Evolutionary conservation across 139 green algal genomes (phyloP).

Genomic region (Closterium sp.): DNA sequence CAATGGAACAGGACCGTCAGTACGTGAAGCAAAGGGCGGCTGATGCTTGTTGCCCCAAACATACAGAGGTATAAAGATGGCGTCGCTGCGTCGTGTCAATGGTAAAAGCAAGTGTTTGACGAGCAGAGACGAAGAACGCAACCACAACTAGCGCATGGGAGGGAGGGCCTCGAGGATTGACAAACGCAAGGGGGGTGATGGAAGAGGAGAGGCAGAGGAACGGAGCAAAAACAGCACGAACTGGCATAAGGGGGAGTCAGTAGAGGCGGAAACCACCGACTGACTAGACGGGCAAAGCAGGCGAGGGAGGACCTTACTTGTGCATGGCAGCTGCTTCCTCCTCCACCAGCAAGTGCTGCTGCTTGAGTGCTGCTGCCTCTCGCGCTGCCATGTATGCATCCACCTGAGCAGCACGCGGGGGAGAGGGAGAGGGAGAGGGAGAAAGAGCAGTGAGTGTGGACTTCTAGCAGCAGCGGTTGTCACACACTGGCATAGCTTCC

Average conservation of each 20-base stretch:
- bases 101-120: neutral
- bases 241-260: neutral
- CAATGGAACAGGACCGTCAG: neutral
- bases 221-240: neutral
- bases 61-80: too few species aligned
- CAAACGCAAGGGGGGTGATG: neutral
- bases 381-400: neutral
- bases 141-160: neutral
- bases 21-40: neutral
- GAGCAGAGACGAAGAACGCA: neutral
- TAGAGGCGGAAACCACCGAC: neutral
- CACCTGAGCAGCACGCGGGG: neutral
- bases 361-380: neutral
- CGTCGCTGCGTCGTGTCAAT: too few species aligned
- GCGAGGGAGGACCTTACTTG: neutral
- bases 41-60: too few species aligned
- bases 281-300: neutral
- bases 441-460: too few species aligned
- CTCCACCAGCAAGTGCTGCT: neutral
- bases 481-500: too few species aligned
- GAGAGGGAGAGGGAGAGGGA: neutral
- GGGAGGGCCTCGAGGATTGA: neutral
- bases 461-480: too few species aligned
- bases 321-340: neutral
- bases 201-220: neutral